Base-by-base conservation (phyloP, 805 yeast species). In the Yarrowia divulgata region DNA sequence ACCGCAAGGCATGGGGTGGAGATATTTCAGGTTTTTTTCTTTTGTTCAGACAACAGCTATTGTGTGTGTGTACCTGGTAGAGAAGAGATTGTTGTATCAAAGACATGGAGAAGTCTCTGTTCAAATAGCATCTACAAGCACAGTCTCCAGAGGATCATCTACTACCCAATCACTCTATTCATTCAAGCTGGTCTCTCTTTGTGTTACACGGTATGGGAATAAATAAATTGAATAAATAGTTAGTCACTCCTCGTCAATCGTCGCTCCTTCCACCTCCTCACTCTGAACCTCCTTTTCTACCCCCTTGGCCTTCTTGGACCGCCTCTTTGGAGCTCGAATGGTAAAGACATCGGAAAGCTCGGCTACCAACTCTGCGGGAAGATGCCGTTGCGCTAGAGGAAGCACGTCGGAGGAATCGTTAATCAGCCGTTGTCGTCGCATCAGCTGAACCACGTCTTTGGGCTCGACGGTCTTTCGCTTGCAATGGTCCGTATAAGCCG, bases 401-500 rank as follows among this genome's bases (percentile, higher is more conserved):
- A 78, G 69, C 4, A 69, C 66, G 32, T 75, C 69, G 0, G 73
- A 63, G 8, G 73, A 70, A 34, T 73, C 71, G 5, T 54, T 39
- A n/a, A 74, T 70, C 8, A 76, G 42, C 29, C 79, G 49, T 57
- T 79, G 81, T 34, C 81, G 72, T 60, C 75, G 74, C 72, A 79
- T 40, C 34, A 81, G 68, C 14, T 76, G 69, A 45, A 73, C 67
- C 4, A 75, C 74, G 18, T 78, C 74, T 12, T 72, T 70, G 10
- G 76, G 70, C 16, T 77, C 76, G 7, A 81, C 73, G 1, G 72
- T 72, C 45, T 72, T 73, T n/a, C 75, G 55, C 39, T 70, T 72
- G 1, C 80, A 75, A 69, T 81, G 83, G 1, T 71, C 71, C 0
- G 82, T 73, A 58, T 79, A 81, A 0, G 78, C 76, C 1, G 69